These are phyloP conservation scores for Shiraia bambusicola DNA, from an alignment of 2,329 filamentous ascomycete species.

Conservation along the genomic window DNA sequence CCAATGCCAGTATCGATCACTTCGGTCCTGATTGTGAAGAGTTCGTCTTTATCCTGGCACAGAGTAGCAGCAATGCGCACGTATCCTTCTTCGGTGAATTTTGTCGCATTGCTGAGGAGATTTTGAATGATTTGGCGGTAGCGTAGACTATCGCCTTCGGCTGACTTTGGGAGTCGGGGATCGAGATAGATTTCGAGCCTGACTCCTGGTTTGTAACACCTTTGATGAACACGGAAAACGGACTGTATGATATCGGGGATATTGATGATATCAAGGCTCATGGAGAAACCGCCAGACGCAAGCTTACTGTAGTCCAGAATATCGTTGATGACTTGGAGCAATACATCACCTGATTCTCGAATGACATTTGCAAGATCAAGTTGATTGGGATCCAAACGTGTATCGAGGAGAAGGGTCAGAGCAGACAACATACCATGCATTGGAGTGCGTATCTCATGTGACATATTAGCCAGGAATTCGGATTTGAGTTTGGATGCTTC, in stretches of 20 bases:
- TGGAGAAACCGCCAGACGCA: conserved; percentile 60
- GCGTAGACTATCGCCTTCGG: conserved; percentile 60
- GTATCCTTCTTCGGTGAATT: conserved; percentile 61
- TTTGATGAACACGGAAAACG: conserved; percentile 54
- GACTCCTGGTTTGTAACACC: conserved; percentile 51
- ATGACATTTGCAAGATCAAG: conserved; percentile 60
- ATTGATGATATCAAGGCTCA: conserved; percentile 56
- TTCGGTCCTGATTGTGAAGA: conserved; percentile 53
- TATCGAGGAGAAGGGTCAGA: conserved; percentile 59
- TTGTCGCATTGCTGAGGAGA: conserved; percentile 61
- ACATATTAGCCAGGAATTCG: conserved; percentile 65
- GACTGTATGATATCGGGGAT: conserved; percentile 51
- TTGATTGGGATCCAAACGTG: conserved; percentile 55
- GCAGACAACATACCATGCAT: conserved; percentile 64
- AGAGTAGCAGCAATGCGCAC: conserved; percentile 51
- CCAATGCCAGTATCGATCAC: conserved; percentile 60
- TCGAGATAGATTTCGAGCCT: conserved; percentile 50
- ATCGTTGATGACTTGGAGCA: conserved; percentile 65
- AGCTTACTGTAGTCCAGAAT: conserved; percentile 68
- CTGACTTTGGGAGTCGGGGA: conserved; percentile 51
- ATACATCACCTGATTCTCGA: conserved; percentile 59
- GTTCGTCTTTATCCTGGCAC: conserved; percentile 45
- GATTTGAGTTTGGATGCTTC: conserved; percentile 65
- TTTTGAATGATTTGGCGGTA: conserved; percentile 66
- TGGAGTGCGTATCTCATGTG: conserved; percentile 64